Conservation (phyloP, 2,329 filamentous ascomycete genomes). For the Epichloe festucae region DNA sequence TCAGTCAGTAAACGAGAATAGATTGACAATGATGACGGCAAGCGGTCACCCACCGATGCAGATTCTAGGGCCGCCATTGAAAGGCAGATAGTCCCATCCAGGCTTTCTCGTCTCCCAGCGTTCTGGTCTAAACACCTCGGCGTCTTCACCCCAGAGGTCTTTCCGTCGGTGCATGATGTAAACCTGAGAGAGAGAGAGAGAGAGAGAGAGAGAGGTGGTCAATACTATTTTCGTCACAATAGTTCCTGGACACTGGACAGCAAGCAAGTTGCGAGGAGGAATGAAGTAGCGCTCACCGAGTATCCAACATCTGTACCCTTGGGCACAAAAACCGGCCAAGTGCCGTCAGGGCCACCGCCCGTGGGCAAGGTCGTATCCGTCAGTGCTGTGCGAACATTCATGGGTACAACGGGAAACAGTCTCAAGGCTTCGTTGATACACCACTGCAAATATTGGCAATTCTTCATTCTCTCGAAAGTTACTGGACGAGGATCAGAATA, state of each 20-base stretch:
- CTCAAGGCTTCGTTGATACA: conserved; percentile 26
- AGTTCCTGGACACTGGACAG: no score
- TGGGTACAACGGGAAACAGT: conserved; percentile 32
- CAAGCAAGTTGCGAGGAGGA: no score
- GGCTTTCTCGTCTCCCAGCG: conserved; percentile 24
- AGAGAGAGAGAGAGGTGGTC: no score
- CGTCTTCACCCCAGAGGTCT: conserved; percentile 26
- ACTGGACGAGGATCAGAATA: background rate
- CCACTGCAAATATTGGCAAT: conserved; percentile 10
- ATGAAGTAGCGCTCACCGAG: background rate
- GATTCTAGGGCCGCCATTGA: conserved; percentile 33
- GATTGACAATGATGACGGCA: no score
- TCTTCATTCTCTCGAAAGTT: conserved; percentile 10
- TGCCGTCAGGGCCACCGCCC: conserved; percentile 35
- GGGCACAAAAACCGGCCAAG: conserved; percentile 31
- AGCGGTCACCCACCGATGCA: conserved; percentile 15
- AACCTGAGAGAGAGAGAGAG: no score
- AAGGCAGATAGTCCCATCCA: conserved; percentile 31
- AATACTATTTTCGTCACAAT: no score
- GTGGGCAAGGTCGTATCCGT: conserved; percentile 34
- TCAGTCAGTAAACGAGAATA: no score
- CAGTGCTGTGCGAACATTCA: conserved; percentile 32
- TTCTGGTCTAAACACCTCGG: conserved; percentile 27
- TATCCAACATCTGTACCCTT: conserved; percentile 31
- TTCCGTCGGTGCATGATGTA: conserved; percentile 26